Evolutionary conservation across 2,329 filamentous ascomycete species (phyloP), one percentile per base, ranked within the genome.

Genomic region (Diaporthe longicolla): DNA sequence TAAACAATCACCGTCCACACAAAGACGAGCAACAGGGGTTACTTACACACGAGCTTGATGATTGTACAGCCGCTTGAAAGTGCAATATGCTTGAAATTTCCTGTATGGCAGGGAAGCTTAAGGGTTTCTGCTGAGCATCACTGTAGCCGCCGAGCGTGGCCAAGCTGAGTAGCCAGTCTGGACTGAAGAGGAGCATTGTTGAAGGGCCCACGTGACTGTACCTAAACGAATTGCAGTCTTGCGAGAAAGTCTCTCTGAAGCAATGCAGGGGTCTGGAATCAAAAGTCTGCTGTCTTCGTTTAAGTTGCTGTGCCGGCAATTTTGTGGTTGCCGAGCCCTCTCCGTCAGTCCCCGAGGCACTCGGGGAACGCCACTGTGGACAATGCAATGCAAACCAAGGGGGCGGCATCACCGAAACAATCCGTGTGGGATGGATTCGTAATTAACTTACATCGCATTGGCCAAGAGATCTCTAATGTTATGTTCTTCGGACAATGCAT

Each of bases 251-350:
- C 2, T n/a, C 21, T 4, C 35, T 24, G 35, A 15, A 24, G 21
- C 21, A 17, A 37, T 19, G 55, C 32, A 37, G 19, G 19, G 32
- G 35, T 24, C 6, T 9, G 35, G 17, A 17, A 43, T 43, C 35
- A 24, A 43, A 43, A 61, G n/a, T 26, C 58, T 43, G 37, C n/a
- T 43, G 37, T 45, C 58, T 61, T 43, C n/a, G n/a, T 26, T 59
- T 61, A 61, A 61, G 58, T 61, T 61, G n/a, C 19, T 26, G 58
- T 35, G 43, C 35, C 55, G 58, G 58, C 58, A 26, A 61, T 61
- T 9, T 61, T 15, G 35, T 45, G 37, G 17, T 61, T 61, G 13
- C 58, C 58, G 55, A 37, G 58, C 58, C n/a, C n/a, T 19, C 21
- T 59, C n/a, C 19, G 13, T 21, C 37, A 43, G 35, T 61, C 43